Evolutionary conservation across 2,329 filamentous ascomycete genomes (phyloP).

Genomic region (Neonectria neomacrospora): DNA sequence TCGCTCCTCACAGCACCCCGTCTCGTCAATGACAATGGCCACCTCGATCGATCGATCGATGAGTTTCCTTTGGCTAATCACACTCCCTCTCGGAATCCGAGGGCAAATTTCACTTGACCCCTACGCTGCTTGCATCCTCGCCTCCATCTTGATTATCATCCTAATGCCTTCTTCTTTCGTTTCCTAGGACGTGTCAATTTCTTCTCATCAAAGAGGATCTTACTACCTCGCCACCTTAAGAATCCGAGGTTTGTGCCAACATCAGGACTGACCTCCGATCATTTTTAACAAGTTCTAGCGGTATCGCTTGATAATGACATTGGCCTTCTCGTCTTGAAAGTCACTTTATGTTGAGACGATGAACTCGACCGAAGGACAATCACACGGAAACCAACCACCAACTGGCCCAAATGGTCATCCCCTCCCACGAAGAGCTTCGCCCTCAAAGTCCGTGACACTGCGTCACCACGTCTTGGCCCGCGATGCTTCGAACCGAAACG

Average conservation of each 20-base stretch:
- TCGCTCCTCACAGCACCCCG: conserved; percentile 19
- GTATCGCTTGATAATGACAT: conserved; percentile 4
- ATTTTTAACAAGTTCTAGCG: background rate
- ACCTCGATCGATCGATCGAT: conserved; percentile 50
- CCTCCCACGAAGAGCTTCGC: conserved; percentile 57
- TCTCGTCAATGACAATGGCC: conserved; percentile 42
- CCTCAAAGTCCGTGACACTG: conserved; percentile 60
- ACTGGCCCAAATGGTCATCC: conserved; percentile 50
- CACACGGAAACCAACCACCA: conserved; percentile 42
- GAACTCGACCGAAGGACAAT: conserved; percentile 43
- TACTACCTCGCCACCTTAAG: background rate
- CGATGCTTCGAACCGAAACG: conserved; percentile 52
- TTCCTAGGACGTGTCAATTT: background rate
- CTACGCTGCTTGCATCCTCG: background rate
- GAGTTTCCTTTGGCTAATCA: conserved; percentile 40
- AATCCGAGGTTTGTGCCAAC: background rate
- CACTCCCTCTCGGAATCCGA: conserved; percentile 8
- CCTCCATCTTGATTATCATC: conserved; percentile 7
- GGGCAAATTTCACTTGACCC: conserved; percentile 23
- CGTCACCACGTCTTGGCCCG: conserved; percentile 58
- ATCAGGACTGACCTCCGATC: background rate
- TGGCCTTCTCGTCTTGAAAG: background rate
- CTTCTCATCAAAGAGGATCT: background rate
- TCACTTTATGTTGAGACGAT: conserved; percentile 36
- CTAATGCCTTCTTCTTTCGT: conserved; percentile 25